Evolutionary conservation across 306 rosid species (phyloP).

Genomic region (Pterocarpus santalinus): DNA sequence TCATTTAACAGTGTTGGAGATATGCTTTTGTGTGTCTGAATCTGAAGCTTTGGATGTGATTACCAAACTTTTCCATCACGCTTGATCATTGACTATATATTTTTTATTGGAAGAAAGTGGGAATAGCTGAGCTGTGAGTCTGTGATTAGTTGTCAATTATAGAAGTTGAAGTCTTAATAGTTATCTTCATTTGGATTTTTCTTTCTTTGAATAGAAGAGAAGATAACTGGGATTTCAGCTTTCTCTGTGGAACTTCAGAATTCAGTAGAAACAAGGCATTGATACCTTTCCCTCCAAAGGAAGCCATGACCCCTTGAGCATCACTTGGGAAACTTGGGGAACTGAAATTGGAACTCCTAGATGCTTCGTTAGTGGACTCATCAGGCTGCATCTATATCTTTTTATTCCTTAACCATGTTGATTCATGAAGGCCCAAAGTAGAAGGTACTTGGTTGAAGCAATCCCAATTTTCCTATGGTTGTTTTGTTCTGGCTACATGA

Average conservation of each 20-base stretch:
- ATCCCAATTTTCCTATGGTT: slow-evolving; percentile 42
- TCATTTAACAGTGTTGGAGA: slow-evolving; percentile 35
- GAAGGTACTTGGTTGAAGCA: slow-evolving; percentile 53
- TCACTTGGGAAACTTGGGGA: slow-evolving; percentile 56
- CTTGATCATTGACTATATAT: slow-evolving; percentile 42
- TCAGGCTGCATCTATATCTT: slow-evolving; percentile 50
- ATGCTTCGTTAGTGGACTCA: slow-evolving; percentile 46
- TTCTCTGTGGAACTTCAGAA: slow-evolving; percentile 51
- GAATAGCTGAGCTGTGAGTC: slow-evolving; percentile 43
- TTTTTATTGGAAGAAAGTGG: slow-evolving; percentile 41
- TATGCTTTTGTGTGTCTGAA: slow-evolving; percentile 42
- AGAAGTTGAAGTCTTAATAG: slow-evolving; percentile 42
- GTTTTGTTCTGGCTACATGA: slow-evolving; percentile 21
- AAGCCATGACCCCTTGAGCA: slow-evolving; percentile 55
- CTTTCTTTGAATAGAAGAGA: slow-evolving; percentile 48
- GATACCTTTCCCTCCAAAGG: slow-evolving; percentile 81
- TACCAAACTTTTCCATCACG: slow-evolving; percentile 49
- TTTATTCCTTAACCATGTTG: slow-evolving; percentile 37
- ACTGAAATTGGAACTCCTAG: slow-evolving; percentile 55
- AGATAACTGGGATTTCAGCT: slow-evolving; percentile 48
- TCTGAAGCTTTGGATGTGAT: slow-evolving; percentile 48
- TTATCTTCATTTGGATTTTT: slow-evolving; percentile 42
- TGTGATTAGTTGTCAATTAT: slow-evolving; percentile 48
- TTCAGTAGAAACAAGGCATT: slow-evolving; percentile 53
- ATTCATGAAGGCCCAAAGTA: slow-evolving; percentile 43